Evolutionary conservation across 2,329 filamentous ascomycete species (phyloP).

Genomic region (Exserohilum rostratum): DNA sequence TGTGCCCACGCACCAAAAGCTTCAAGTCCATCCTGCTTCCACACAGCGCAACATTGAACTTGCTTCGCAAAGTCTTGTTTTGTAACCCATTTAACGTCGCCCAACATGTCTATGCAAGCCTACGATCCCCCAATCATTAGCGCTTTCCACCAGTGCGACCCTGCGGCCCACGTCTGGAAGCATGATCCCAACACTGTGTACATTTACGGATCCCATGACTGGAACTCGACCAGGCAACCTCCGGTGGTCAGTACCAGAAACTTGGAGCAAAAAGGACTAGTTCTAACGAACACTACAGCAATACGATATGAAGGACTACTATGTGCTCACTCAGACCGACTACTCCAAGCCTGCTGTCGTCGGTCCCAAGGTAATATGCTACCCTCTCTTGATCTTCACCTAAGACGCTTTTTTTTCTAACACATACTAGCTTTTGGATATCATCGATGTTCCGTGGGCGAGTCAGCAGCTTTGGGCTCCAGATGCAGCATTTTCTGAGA

Average conservation of each 20-base stretch:
- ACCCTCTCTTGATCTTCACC: not conserved
- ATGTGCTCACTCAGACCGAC: conserved; percentile 69
- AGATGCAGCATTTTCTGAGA: conserved; percentile 64
- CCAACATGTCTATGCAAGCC: conserved; percentile 5
- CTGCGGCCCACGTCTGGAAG: conserved; percentile 15
- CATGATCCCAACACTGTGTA: conserved; percentile 13
- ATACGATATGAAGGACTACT: conserved; percentile 82
- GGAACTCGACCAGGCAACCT: conserved; percentile 4
- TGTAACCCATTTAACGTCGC: not conserved
- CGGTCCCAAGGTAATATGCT: conserved; percentile 64
- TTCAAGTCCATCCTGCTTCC: not conserved
- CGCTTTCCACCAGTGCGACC: conserved; percentile 13
- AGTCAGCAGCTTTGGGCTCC: conserved; percentile 80
- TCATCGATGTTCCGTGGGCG: conserved; percentile 72
- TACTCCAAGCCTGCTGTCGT: conserved; percentile 66
- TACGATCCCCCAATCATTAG: conserved; percentile 15
- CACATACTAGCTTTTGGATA: conserved; percentile 6
- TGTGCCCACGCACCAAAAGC: not conserved
- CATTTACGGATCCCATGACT: conserved; percentile 13
- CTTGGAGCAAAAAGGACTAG: not conserved
- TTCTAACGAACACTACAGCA: conserved; percentile 55
- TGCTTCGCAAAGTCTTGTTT: not conserved
- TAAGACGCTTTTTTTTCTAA: not conserved
- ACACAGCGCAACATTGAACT: not conserved
- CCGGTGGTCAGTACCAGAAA: not conserved